Conservation (phyloP, 345 rosid genomes). For the Tarenaya hassleriana region DNA sequence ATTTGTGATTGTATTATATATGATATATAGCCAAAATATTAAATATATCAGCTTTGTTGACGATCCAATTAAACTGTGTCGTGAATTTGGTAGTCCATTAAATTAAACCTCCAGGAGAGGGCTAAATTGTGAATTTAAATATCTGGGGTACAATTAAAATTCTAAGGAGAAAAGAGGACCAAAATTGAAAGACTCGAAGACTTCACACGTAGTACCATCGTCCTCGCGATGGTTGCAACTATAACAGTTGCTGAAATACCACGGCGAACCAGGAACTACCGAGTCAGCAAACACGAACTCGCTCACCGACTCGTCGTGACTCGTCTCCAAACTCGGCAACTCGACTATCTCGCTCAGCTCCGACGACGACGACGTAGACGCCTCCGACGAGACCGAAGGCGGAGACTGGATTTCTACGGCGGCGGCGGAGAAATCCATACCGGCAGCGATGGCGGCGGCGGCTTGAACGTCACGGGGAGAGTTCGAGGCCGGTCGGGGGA, state of each 20-base stretch:
- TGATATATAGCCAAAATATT: no score
- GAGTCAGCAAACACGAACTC: conserved; percentile 55
- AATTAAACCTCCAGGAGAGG: not conserved
- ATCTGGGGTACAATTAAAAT: not conserved
- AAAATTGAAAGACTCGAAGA: conserved; percentile 32
- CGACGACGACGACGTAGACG: conserved; percentile 47
- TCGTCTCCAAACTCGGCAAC: conserved; percentile 64
- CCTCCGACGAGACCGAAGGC: no score
- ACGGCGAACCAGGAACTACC: conserved; percentile 33
- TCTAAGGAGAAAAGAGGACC: conserved; percentile 21
- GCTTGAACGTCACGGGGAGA: conserved; percentile 89
- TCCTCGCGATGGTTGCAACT: conserved; percentile 34
- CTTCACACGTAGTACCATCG: conserved; percentile 22
- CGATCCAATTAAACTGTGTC: no score
- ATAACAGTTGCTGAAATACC: conserved; percentile 30
- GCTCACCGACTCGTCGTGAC: conserved; percentile 37
- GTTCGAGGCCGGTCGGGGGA: conserved; percentile 72
- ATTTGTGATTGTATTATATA: no score
- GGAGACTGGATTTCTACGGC: not conserved
- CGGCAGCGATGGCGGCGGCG: conserved; percentile 81
- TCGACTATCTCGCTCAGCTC: conserved; percentile 66
- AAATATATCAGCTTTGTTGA: no score
- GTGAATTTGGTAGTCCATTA: no score
- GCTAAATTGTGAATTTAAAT: not conserved
- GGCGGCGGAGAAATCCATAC: conserved; percentile 40